Evolutionary conservation across 768 basidiomycete species (phyloP).

Genomic region (Harrya chromipes): DNA sequence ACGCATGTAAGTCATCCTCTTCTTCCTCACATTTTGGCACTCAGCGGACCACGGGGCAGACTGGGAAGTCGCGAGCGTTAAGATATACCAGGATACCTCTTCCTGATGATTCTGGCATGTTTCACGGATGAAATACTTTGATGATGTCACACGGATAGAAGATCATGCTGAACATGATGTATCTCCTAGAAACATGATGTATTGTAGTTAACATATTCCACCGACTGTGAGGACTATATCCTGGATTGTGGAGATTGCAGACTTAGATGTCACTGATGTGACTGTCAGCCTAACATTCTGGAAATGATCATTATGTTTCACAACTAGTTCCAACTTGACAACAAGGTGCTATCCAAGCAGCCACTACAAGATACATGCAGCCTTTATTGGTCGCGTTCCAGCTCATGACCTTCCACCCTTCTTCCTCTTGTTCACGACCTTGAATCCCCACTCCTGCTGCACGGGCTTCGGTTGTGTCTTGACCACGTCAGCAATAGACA

Average conservation of each 20-base stretch:
- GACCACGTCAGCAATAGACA: slow-evolving; percentile 87
- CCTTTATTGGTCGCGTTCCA: not conserved
- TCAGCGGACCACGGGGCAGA: slow-evolving; percentile 40
- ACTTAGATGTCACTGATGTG: too few relatives aligned
- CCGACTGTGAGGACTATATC: too few relatives aligned
- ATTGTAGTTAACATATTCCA: slow-evolving; percentile 7
- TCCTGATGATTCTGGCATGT: slow-evolving; percentile 11
- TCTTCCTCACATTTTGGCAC: slow-evolving; percentile 1
- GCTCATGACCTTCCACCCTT: slow-evolving; percentile 60
- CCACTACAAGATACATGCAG: slow-evolving; percentile 12
- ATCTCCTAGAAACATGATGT: slow-evolving; percentile 23
- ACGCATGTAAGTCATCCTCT: slow-evolving; percentile 66
- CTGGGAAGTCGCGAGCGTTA: slow-evolving; percentile 78
- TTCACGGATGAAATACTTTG: slow-evolving; percentile 1
- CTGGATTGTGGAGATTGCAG: too few relatives aligned
- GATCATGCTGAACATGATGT: slow-evolving; percentile 7
- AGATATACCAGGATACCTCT: slow-evolving; percentile 57
- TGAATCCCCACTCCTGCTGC: slow-evolving; percentile 84
- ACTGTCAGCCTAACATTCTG: too few relatives aligned
- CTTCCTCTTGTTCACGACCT: slow-evolving; percentile 96
- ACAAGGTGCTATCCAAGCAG: slow-evolving; percentile 24
- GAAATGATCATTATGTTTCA: not conserved
- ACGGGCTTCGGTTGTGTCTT: slow-evolving; percentile 80
- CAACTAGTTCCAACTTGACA: not conserved
- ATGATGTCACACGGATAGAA: slow-evolving; percentile 12